Base-by-base conservation (phyloP, 2,329 filamentous ascomycete species). In the Byssothecium circinans region DNA sequence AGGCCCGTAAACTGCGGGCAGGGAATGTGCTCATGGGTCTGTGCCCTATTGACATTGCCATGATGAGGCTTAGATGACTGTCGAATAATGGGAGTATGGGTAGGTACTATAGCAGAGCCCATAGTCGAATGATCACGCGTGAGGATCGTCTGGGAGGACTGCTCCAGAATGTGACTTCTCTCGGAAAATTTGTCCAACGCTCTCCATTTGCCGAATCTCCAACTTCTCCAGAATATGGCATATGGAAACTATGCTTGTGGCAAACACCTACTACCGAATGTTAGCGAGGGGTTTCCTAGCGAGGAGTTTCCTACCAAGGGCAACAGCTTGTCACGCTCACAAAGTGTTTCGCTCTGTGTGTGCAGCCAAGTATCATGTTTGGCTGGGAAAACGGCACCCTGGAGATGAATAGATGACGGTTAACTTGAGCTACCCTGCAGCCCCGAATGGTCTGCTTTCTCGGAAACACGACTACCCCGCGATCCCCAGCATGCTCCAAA, bases 1-100 rank as follows among this genome's bases (percentile, higher is more conserved):
- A 70, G 67, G 66, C 63, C 67, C 67, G 67, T 55, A 54, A 59
- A 57, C 54, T 56, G 62, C 61, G 61, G 49, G 35, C 45, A 56
- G 51, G 53, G 44, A 60, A 62, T 60, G 52, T 58, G 52, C 43
- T 55, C 47, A 52, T 47, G 46, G 57, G 61, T 58, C 62, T 60
- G 61, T 66, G 65, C 60, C 52, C 47, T 15, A 49, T 55, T 47
- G 53, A 53, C 55, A 51, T 50, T 52, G 50, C 44, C 41, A 56
- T 59, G 52, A 60, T 60, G 63, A 67, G 59, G 61, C 61, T 64
- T 65, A 62, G 51, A 66, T 64, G 56, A 61, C 52, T 39, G 36
- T 59, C 50, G 47, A 57, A 58, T 62, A 59, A 57, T 42, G 41
- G 47, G 40, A 41, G 41, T 50, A 60, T 56, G 45, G 42, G 40